Conservation (phyloP, 805 yeast genomes). For the Metschnikowia orientalis region DNA sequence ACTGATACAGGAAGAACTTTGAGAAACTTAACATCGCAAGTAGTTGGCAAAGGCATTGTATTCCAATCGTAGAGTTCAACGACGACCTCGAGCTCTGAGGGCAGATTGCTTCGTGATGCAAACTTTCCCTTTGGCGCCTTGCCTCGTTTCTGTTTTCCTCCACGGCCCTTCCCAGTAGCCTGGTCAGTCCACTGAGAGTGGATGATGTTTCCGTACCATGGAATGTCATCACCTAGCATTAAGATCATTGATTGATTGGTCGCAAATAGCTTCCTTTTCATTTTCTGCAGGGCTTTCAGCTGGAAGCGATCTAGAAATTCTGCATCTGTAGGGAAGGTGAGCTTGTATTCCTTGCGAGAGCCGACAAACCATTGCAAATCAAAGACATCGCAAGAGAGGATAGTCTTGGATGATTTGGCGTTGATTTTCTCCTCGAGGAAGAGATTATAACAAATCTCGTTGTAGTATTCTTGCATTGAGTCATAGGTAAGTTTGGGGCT, state of each 20-base stretch:
- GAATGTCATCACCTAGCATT: slow-evolving; percentile 44
- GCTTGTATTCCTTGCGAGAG: slow-evolving; percentile 36
- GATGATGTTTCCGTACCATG: slow-evolving; percentile 58
- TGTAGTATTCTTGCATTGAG: slow-evolving; percentile 47
- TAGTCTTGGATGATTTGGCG: slow-evolving; percentile 34
- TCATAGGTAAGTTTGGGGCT: slow-evolving; percentile 46
- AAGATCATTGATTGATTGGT: slow-evolving; percentile 57
- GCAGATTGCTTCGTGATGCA: slow-evolving; percentile 11
- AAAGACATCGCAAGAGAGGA: slow-evolving; percentile 38
- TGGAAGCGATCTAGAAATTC: slow-evolving; percentile 48
- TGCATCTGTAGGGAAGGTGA: slow-evolving; percentile 41
- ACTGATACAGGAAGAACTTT: slow-evolving; percentile 57
- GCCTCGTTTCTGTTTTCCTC: slow-evolving; percentile 11
- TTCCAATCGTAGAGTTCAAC: slow-evolving; percentile 60
- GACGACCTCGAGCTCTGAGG: slow-evolving; percentile 38
- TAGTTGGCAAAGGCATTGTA: slow-evolving; percentile 43
- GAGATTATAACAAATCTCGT: slow-evolving; percentile 56
- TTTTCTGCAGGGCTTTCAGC: slow-evolving; percentile 45
- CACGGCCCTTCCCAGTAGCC: slow-evolving; percentile 3
- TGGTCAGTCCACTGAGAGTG: slow-evolving; percentile 30
- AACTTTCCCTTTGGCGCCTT: slow-evolving; percentile 6
- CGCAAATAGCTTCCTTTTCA: slow-evolving; percentile 57
- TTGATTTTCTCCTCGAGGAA: slow-evolving; percentile 55
- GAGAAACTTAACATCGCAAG: slow-evolving; percentile 34
- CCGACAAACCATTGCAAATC: slow-evolving; percentile 49